Evolutionary conservation across 139 green algal species (phyloP), one percentile per base, ranked within the genome.

Genomic region (Micractinium conductrix): DNA sequence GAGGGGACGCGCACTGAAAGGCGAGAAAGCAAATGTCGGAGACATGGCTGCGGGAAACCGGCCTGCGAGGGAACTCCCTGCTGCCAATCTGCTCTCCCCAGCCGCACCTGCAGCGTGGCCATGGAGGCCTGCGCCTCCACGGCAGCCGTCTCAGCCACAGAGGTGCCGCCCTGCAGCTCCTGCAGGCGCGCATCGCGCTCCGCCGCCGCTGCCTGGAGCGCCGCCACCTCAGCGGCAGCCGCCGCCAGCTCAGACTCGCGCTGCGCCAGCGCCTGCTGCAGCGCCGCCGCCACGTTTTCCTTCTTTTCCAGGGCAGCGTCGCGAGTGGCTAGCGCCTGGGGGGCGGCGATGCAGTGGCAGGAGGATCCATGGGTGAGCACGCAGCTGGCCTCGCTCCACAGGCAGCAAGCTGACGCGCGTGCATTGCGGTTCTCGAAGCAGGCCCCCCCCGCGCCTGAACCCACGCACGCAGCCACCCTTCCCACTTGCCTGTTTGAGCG

Each of bases 101-200:
- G 30, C 37, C 2, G 70, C 76, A 72, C 76, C 62, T 83, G 78
- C 42, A 74, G 60, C 0, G 78, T 67, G 24, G 65, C 78, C 78
- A 75, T 50, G 42, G 78, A 60, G 12, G 78, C 65, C 78, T 83
- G 53, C 21, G 78, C 65, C 42, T 83, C 73, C 43, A 79, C 44
- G 19, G 73, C 50, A 14, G 73, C 33, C 14, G 45, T 28, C 44
- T 79, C 73, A 24, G 73, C 73, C 2, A n/a, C 45, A 43, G 73
- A 33, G 45, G 42, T 78, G 70, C 70, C 70, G 70, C 42, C 35
- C 42, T 37, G 42, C 42, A 78, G 70, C 70, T 78, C 70, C 26
- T 28, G 22, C 10, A 78, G 10, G 28, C 43, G 42, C 22, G 70
- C 42, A 42, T 78, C 42, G 70, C 42, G 35, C 42, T 26, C 70